Conservation (phyloP, 441 rosid genomes). For the Bruguiera hainesii region DNA sequence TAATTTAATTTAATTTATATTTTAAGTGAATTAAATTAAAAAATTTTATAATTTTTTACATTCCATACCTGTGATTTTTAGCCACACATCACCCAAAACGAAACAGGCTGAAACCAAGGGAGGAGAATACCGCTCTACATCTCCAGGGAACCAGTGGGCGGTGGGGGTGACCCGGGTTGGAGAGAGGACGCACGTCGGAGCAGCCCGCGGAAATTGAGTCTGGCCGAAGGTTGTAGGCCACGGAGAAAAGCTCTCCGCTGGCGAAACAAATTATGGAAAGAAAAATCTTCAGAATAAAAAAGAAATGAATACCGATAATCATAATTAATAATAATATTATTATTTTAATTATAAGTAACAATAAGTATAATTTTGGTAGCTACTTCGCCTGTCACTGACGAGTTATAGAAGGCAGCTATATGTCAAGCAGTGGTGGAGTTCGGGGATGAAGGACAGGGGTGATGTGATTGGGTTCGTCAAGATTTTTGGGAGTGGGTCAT, state of each 20-base stretch:
- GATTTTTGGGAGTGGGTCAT: conserved; percentile 26
- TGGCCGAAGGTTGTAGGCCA: conserved; percentile 29
- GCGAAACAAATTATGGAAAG: not conserved
- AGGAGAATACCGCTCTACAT: conserved; percentile 10
- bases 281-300: too few relatives aligned
- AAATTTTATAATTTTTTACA: too few relatives aligned
- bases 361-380: too few relatives aligned
- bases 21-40: too few relatives aligned
- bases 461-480: conserved; percentile 19
- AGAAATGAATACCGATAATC: too few relatives aligned
- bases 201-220: conserved; percentile 11
- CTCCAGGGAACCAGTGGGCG: conserved; percentile 10
- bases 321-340: too few relatives aligned
- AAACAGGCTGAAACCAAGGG: too few relatives aligned
- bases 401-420: conserved; percentile 16
- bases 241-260: conserved; percentile 22
- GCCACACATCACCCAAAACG: too few relatives aligned
- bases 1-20: too few relatives aligned
- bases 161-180: not conserved
- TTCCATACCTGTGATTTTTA: too few relatives aligned
- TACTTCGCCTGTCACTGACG: too few relatives aligned
- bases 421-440: not conserved
- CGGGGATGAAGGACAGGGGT: not conserved
- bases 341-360: too few relatives aligned
- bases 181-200: conserved; percentile 22